Evolutionary conservation across 495 filamentous ascomycete species (phyloP).

Genomic region (Glutinoglossum americanum): DNA sequence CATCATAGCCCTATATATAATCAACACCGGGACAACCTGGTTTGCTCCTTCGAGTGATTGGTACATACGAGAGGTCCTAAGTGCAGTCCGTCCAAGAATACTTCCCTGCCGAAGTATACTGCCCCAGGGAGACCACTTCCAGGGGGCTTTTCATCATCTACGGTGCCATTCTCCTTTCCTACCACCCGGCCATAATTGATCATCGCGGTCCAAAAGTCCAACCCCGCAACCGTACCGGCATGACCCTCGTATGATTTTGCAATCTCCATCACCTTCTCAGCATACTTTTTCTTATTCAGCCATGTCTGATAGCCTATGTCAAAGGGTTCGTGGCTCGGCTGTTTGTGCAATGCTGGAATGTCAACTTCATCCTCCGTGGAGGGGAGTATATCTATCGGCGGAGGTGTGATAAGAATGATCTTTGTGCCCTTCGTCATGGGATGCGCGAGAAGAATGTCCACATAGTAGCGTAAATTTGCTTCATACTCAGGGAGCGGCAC

Average conservation of each 20-base stretch:
- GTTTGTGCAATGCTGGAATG: background rate
- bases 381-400: constrained; percentile 13
- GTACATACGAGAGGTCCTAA: constrained; percentile 1
- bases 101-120: background rate
- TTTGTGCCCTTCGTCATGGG: constrained; percentile 9
- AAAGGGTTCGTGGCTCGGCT: background rate
- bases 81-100: constrained; percentile 1
- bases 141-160: background rate
- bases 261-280: constrained; percentile 14
- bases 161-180: background rate
- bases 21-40: background rate
- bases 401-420: constrained; percentile 15
- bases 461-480: constrained; percentile 11
- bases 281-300: constrained; percentile 14
- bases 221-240: constrained; percentile 7
- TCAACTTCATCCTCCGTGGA: constrained; percentile 4
- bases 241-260: constrained; percentile 7
- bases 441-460: constrained; percentile 11
- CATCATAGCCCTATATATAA: constrained; percentile 1
- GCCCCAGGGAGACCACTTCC: constrained; percentile 2
- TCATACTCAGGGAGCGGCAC: constrained; percentile 12
- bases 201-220: constrained; percentile 11
- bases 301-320: constrained; percentile 10
- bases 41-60: background rate
- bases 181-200: constrained; percentile 3